These are phyloP conservation scores for Rhodotorula sp. DNA, from an alignment of 1,284 basidiomycete genomes.

Conservation along the genomic window DNA sequence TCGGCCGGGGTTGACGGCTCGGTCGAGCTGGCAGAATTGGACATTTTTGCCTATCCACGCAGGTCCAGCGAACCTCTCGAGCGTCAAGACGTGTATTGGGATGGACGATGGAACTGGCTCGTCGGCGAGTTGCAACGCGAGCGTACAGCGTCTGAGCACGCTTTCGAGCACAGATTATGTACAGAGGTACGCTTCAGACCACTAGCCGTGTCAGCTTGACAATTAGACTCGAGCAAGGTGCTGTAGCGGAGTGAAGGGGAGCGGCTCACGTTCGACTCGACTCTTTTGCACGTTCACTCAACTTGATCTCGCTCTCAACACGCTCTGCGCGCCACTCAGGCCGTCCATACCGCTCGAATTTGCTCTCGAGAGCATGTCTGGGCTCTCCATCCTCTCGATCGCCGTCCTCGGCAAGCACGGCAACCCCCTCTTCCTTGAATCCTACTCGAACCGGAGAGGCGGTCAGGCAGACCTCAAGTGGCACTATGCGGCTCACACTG, in stretches of 20 bases:
- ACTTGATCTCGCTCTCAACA: neutral
- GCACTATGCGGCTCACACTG: constrained; percentile 48
- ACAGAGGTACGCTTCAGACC: neutral
- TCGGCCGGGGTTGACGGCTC: constrained; percentile 19
- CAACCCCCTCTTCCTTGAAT: constrained; percentile 35
- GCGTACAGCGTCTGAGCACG: neutral
- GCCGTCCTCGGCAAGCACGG: constrained; percentile 40
- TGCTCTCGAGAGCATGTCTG: constrained; percentile 1
- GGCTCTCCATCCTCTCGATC: constrained; percentile 34
- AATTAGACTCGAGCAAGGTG: too few species aligned
- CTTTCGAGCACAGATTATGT: neutral
- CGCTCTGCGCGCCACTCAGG: too few species aligned
- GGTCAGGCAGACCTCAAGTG: constrained; percentile 43
- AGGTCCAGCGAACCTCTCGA: neutral
- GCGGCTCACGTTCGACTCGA: too few species aligned
- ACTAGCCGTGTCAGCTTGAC: too few species aligned
- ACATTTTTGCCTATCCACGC: neutral
- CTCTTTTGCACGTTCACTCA: too few species aligned
- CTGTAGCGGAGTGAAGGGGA: too few species aligned
- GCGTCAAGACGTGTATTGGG: neutral
- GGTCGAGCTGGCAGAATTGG: constrained; percentile 13
- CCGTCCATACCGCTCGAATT: too few species aligned
- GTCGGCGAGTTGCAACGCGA: neutral
- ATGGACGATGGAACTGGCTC: neutral
- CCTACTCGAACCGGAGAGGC: constrained; percentile 20